Base-by-base conservation (phyloP, 1,284 basidiomycete species). In the Testicularia cyperi region DNA sequence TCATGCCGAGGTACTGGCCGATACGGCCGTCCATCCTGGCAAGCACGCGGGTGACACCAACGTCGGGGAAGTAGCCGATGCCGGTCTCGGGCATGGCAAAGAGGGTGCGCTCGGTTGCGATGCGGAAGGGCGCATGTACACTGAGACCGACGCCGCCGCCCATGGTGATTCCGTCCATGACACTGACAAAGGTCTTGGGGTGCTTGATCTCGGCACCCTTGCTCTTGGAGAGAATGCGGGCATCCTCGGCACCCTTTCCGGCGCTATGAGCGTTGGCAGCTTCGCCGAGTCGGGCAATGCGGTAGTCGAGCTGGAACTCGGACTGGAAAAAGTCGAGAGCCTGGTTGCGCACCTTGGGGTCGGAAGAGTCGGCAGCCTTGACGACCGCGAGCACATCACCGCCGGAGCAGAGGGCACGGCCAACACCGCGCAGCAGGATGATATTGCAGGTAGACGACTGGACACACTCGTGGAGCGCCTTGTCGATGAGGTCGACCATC, bases 101-200 rank as follows among this genome's bases (percentile, higher is more conserved):
- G 32, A 75, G n/a, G 0, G 94, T 96, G 32, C 88, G 88, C 77
- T 96, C 91, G 4, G 95, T 97, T 4, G 92, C 92, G 48, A 99
- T 83, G 55, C 95, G 83, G 79, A 98, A 91, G 0, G 86, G 84
- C 4, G 92, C 92, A 57, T 88, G 85, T n/a, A 88, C 84, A 23
- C 86, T 83, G 41, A 98, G 83, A 35, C 95, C 95, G 24, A 90
- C 89, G 38, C 95, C 95, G 46, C 95, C 95, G 29, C 95, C 95
- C 88, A 97, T 91, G 92, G 60, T 27, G 42, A 63, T 49, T 21
- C 48, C 52, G 29, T 52, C 36, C 79, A 97, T 85, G 54, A 98
- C 80, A 33, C 85, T 85, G 28, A 98, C 83, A 77, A 96, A 95
- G 10, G 90, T 88, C 77, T 92, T 71, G n/a, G 60, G 56, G 13